These are phyloP conservation scores for Xylaria longipes DNA, from an alignment of 495 filamentous ascomycete species.

Conservation along the genomic window DNA sequence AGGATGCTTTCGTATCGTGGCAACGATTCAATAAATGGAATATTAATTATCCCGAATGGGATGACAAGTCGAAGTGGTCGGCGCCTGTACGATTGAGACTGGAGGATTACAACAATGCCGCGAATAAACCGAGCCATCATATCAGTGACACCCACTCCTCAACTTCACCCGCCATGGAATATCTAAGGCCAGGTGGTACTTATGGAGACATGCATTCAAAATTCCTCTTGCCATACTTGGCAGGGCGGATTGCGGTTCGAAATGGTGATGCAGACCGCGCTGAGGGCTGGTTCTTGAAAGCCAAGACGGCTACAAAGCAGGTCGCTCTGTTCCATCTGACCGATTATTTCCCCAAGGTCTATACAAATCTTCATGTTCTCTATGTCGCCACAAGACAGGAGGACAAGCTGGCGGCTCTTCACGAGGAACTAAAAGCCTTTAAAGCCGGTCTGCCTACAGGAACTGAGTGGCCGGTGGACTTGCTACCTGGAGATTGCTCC, in stretches of 20 bases:
- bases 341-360: slow-evolving; percentile 22
- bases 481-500: slow-evolving; percentile 4
- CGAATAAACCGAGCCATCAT: neutral
- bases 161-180: slow-evolving; percentile 16
- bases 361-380: slow-evolving; percentile 25
- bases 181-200: neutral
- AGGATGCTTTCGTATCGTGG: slow-evolving; percentile 18
- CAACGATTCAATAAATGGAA: slow-evolving; percentile 24
- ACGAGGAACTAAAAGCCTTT: slow-evolving; percentile 3
- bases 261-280: slow-evolving; percentile 23
- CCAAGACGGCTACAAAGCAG: slow-evolving; percentile 17
- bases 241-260: slow-evolving; percentile 24
- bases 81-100: slow-evolving; percentile 9
- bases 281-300: slow-evolving; percentile 25
- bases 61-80: slow-evolving; percentile 16
- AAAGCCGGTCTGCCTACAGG: slow-evolving; percentile 3
- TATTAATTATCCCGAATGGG: slow-evolving; percentile 15
- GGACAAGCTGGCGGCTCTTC: slow-evolving; percentile 16
- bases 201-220: neutral
- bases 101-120: neutral
- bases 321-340: neutral
- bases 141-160: neutral
- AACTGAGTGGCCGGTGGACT: slow-evolving; percentile 12
- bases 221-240: slow-evolving; percentile 24
- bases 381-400: slow-evolving; percentile 19